These are phyloP conservation scores for Cadophora sp. DNA, from an alignment of 2,329 filamentous ascomycete genomes.

Conservation along the genomic window DNA sequence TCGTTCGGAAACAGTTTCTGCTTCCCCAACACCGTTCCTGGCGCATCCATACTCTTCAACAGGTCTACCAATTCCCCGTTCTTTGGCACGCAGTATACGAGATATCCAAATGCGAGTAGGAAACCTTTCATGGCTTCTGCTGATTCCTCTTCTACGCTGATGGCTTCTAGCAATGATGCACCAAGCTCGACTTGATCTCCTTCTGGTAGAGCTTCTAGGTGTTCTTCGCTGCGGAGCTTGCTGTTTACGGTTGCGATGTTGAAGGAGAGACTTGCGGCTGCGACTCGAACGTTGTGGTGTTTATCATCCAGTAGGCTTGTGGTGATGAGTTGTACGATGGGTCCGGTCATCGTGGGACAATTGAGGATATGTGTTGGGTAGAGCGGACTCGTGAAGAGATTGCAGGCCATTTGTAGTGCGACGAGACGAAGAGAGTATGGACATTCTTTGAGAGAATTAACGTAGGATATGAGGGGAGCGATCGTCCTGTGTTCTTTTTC, in stretches of 20 bases:
- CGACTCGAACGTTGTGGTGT: slow-evolving; percentile 77
- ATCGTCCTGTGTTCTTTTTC: slow-evolving; percentile 72
- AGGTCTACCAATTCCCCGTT: slow-evolving; percentile 82
- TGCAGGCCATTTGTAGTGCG: slow-evolving; percentile 82
- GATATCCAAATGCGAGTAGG: slow-evolving; percentile 75
- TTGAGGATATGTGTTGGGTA: slow-evolving; percentile 70
- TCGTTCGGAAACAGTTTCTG: slow-evolving; percentile 62
- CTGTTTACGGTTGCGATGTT: slow-evolving; percentile 80
- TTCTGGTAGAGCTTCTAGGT: slow-evolving; percentile 66
- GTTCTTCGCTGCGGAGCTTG: slow-evolving; percentile 63
- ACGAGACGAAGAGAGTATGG: slow-evolving; percentile 87
- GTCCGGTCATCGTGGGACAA: slow-evolving; percentile 57
- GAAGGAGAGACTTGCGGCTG: slow-evolving; percentile 82
- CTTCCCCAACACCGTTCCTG: slow-evolving; percentile 66
- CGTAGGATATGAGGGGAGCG: slow-evolving; percentile 63
- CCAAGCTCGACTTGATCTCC: slow-evolving; percentile 81
- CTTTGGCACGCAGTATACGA: slow-evolving; percentile 73
- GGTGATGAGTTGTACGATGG: slow-evolving; percentile 74
- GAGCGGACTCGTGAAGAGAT: slow-evolving; percentile 79
- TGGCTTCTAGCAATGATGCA: slow-evolving; percentile 80
- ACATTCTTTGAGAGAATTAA: slow-evolving; percentile 62
- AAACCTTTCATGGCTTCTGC: slow-evolving; percentile 78
- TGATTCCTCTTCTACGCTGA: slow-evolving; percentile 64
- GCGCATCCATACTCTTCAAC: slow-evolving; percentile 78
- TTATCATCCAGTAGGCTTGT: slow-evolving; percentile 79